Evolutionary conservation across 306 rosid genomes (phyloP), one percentile per base, ranked within the genome.

Genomic region (Quillaja saponaria): DNA sequence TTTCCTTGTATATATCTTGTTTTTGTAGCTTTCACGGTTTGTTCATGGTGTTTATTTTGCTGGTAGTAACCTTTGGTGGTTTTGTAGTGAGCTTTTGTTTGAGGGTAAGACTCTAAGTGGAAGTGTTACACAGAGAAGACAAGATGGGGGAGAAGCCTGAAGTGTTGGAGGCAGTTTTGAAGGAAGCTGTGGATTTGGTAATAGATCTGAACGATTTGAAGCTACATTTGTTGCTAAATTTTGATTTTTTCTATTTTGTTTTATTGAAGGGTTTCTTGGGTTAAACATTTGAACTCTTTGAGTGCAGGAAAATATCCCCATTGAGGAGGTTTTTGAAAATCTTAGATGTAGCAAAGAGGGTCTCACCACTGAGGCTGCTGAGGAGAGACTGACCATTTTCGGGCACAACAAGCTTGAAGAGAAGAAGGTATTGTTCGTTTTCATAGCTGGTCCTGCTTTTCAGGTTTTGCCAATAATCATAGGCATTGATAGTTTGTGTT

Each of bases 171-270:
- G 98, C 96, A 66, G 92, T 92, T 55, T 39, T 92, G 81, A 92
- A 92, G 82, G 98, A 92, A 78, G 75, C 94, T 66, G 98, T 92
- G 46, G 98, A 92, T 87, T 84, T 92, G 96, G 98, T 92, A 92
- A 70, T 56, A 74, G 94, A 88, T 92, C 94, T 92, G 83, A 61
- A 50, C 20, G 19, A 46, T 49, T 73, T 7, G 41, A 50, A 66
- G 58, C 56, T 58, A 61, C 60, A 16, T 48, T 60, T 13, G 18
- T 65, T 67, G 56, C 21, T 40, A 3, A 25, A 10, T 77, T 45
- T 61, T 39, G 21, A 7, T 49, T 61, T 55, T 58, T 54, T 7
- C n/a, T n/a, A 34, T 13, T 49, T 56, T 47, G 34, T 77, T 60
- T 35, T 61, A 12, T 46, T 66, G 39, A 48, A 58, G 65, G 57